Conservation (phyloP, 1,139 yeast species). For the Debaryomyces robertsiae region DNA sequence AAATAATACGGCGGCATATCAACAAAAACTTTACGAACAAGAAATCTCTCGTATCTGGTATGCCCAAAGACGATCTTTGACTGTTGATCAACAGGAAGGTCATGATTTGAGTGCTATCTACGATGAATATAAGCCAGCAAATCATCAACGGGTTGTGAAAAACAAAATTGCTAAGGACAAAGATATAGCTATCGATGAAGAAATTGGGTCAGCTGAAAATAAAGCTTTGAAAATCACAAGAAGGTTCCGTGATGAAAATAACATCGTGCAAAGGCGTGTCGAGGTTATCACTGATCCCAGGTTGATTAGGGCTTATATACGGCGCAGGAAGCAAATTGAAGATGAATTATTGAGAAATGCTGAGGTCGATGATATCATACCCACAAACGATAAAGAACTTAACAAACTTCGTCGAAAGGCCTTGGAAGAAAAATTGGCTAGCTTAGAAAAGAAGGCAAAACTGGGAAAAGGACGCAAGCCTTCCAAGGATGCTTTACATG, state of each 20-base stretch:
- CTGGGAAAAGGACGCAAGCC: conserved; percentile 46
- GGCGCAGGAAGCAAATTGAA: conserved; percentile 75
- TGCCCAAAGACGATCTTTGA: conserved; percentile 70
- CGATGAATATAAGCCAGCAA: conserved; percentile 42
- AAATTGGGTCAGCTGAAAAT: conserved; percentile 32
- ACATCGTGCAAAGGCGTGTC: conserved; percentile 79
- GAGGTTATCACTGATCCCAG: conserved; percentile 83
- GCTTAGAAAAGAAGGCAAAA: conserved; percentile 68
- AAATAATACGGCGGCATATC: conserved; percentile 64
- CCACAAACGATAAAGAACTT: conserved; percentile 84
- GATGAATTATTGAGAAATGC: conserved; percentile 59
- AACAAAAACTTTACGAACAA: conserved; percentile 89
- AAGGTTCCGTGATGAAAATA: conserved; percentile 80
- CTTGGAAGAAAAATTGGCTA: conserved; percentile 82
- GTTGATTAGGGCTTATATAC: conserved; percentile 82
- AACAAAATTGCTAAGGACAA: conserved; percentile 33
- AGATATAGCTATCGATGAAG: conserved; percentile 23
- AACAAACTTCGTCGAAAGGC: conserved; percentile 78
- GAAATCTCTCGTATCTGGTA: conserved; percentile 92
- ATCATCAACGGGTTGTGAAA: conserved; percentile 36
- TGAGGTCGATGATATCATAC: conserved; percentile 69
- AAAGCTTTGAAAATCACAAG: conserved; percentile 73
- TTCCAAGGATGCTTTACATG: conserved; percentile 42
- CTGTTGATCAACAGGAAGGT: conserved; percentile 43
- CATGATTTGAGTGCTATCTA: conserved; percentile 35